Conservation (phyloP, 2,329 filamentous ascomycete genomes). For the Botryosphaeria dothidea region DNA sequence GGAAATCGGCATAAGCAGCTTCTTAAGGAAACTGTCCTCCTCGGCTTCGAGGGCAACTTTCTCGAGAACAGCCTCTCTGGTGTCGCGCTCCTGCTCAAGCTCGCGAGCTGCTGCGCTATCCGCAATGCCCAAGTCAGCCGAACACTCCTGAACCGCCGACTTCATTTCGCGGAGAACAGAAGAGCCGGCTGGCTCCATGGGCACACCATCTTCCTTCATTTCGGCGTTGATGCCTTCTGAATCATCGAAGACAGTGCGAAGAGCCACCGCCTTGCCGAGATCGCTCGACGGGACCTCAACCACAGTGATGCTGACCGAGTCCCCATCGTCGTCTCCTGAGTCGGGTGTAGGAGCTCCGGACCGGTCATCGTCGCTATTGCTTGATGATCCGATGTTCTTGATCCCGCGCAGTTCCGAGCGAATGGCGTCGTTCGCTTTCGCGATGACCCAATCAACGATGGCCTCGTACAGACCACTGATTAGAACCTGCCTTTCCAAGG, state of each 20-base stretch:
- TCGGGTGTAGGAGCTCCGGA: slow-evolving; percentile 64
- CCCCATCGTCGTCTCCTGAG: slow-evolving; percentile 69
- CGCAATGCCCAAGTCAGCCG: slow-evolving; percentile 75
- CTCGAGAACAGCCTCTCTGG: slow-evolving; percentile 79
- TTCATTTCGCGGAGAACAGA: slow-evolving; percentile 88
- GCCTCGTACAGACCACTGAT: slow-evolving; percentile 90
- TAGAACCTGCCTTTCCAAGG: slow-evolving; percentile 78
- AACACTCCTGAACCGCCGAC: slow-evolving; percentile 73
- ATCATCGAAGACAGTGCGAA: slow-evolving; percentile 92
- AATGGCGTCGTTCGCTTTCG: slow-evolving; percentile 85
- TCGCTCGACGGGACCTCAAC: slow-evolving; percentile 79
- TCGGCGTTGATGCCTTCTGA: slow-evolving; percentile 90
- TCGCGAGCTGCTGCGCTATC: slow-evolving; percentile 68
- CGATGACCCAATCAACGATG: slow-evolving; percentile 90
- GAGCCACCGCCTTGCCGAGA: slow-evolving; percentile 82
- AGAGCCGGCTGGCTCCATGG: slow-evolving; percentile 70
- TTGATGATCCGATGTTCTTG: slow-evolving; percentile 66
- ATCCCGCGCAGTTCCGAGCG: slow-evolving; percentile 69
- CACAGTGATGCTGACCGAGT: slow-evolving; percentile 86
- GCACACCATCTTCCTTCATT: slow-evolving; percentile 93
- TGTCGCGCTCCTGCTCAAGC: slow-evolving; percentile 76
- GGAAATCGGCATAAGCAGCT: slow-evolving; percentile 75
- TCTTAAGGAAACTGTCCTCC: slow-evolving; percentile 80
- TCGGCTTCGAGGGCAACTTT: slow-evolving; percentile 79
- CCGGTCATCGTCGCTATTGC: slow-evolving; percentile 56